Evolutionary conservation across 192 early-diverging fungal species (phyloP).

Genomic region (Geranomyces michiganensis): DNA sequence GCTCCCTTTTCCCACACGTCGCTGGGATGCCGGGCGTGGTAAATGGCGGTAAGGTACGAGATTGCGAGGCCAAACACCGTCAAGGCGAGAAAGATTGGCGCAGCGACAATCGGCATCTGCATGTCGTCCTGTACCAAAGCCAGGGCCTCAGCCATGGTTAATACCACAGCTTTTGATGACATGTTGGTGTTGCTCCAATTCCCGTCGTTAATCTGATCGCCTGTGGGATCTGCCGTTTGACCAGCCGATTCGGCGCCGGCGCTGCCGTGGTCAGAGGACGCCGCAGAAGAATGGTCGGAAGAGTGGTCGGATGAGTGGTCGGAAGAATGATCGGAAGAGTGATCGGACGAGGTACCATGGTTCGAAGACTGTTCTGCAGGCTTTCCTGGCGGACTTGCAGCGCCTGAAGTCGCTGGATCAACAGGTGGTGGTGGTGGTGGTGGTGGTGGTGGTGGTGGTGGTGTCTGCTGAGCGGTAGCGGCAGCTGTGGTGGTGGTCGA

Average conservation of each 20-base stretch:
- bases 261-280: neutral
- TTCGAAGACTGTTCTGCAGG: too few relatives aligned
- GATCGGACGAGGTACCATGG: neutral
- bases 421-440: too few relatives aligned
- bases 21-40: neutral
- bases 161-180: neutral
- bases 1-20: neutral
- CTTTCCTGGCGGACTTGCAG: too few relatives aligned
- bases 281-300: neutral
- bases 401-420: too few relatives aligned
- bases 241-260: neutral
- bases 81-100: constrained; percentile 1
- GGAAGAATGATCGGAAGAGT: neutral
- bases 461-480: too few relatives aligned
- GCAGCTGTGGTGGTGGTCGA: too few relatives aligned
- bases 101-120: neutral
- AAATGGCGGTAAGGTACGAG: neutral
- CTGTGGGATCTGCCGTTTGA: too few relatives aligned
- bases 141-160: neutral
- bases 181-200: too few relatives aligned
- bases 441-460: too few relatives aligned
- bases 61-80: neutral
- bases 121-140: constrained; percentile 5
- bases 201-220: neutral
- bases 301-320: neutral